A percentile compares a stretch with the other conserved stretches of the same genome.
Conservation (phyloP, 305 asterid genomes). For the Fraxinus paxiana region DNA sequence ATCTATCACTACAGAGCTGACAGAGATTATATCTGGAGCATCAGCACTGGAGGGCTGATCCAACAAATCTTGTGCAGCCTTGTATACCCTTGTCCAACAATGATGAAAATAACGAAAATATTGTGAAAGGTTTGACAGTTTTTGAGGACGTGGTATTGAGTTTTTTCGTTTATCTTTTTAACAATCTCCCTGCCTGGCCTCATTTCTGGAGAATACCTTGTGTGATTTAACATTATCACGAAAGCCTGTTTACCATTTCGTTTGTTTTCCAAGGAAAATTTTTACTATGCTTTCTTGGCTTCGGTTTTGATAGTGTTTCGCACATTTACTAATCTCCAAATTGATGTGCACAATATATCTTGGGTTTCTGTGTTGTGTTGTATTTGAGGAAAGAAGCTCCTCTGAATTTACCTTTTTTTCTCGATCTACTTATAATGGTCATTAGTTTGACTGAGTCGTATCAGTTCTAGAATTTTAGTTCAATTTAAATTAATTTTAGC, state of each 20-base stretch:
- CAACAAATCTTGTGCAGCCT: constrained; percentile 2
- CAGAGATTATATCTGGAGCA: constrained; percentile 96
- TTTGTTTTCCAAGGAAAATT: not conserved
- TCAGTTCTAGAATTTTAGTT: not conserved
- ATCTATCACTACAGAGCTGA: constrained; percentile 88
- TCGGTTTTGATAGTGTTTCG: not conserved
- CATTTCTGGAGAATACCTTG: constrained; percentile 19
- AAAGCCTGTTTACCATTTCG: not conserved
- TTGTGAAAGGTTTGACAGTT: constrained; percentile 23
- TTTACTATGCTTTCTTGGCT: not conserved
- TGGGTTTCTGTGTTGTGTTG: not conserved
- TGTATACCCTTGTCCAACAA: constrained; percentile 19
- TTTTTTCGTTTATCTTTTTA: constrained; percentile 11
- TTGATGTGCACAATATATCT: not conserved
- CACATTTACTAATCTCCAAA: not conserved
- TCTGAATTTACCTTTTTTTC: not conserved
- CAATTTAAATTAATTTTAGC: not conserved
- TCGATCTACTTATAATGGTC: not conserved
- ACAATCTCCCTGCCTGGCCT: constrained; percentile 25
- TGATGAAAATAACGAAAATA: constrained; percentile 38
- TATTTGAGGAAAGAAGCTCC: not conserved
- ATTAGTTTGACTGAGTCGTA: not conserved
- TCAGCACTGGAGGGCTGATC: constrained; percentile 72
- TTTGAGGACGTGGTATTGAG: constrained; percentile 8
- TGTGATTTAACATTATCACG: not conserved